Evolutionary conservation across 202 grass and related monocot genomes (phyloP), one percentile per base, ranked within the genome.

Genomic region (Carex arenaria): DNA sequence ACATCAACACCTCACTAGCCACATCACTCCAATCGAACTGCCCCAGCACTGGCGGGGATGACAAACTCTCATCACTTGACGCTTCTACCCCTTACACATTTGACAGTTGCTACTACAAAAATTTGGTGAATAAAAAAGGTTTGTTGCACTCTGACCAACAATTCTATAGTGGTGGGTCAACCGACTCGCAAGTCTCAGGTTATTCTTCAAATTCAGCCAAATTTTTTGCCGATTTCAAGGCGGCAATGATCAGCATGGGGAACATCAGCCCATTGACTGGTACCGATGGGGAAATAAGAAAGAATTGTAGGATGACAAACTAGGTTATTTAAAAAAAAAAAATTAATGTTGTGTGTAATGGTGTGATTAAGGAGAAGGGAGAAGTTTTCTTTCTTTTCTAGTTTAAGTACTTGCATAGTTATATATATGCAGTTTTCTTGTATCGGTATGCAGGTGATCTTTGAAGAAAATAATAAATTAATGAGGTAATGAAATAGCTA

Each of bases 131-230:
- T 20, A 86, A 91, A 68, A 91, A 94, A 78, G 94, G 88, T 5
- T 83, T 94, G 63, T 88, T 97, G 67, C 94, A 97, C 87, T 97
- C 94, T 7, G 94, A 97, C 86, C 94, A 97, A 70, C 88, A 92
- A 84, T 87, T 97, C 20, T 89, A 92, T 64, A 80, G 5, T 14
- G 90, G 91, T 7, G 94, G 91, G 3, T 92, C 91, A 0, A 91
- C 91, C 0, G 88, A 97, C 47, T 67, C 42, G 51, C 88, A 89
- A 84, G 83, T 92, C 32, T 86, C 62, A 1, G 66, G 67, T 0
- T 97, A 94, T 76, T 84, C 86, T 19, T 77, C 83, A 5, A 68
- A 90, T 85, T 88, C 28, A 68, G 80, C 83, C 0, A 56, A 86
- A 0, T 97, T 97, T 82, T 94, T 87, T 45, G 72, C 86, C 5